A percentile compares a stretch with the other conserved stretches of the same genome.
These are phyloP conservation scores for Sporothrix euskadiensis DNA, from an alignment of 2,329 filamentous ascomycete species.

Conservation along the genomic window DNA sequence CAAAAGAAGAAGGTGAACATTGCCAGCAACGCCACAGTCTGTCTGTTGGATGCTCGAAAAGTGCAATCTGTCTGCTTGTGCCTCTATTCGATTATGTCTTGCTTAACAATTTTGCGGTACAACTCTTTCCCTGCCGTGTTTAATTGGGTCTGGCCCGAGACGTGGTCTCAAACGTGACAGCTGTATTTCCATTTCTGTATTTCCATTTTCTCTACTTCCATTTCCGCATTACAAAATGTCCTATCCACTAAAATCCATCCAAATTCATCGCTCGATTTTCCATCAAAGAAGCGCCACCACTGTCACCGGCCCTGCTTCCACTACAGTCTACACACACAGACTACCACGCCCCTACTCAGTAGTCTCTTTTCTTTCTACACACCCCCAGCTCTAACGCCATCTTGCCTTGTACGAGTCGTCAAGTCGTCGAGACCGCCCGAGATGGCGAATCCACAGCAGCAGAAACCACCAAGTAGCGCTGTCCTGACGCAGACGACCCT, in stretches of 20 bases:
- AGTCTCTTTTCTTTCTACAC: background rate
- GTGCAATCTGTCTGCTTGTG: background rate
- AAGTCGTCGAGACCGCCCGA: background rate
- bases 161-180: background rate
- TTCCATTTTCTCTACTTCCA: background rate
- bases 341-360: background rate
- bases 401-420: background rate
- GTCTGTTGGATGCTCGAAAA: too few relatives aligned
- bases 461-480: background rate
- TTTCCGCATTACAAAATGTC: background rate
- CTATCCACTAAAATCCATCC: background rate
- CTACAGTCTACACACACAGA: background rate
- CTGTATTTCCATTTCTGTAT: background rate
- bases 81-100: background rate
- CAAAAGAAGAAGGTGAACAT: background rate
- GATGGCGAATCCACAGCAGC: background rate
- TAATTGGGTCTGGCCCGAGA: background rate
- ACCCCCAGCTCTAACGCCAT: slow-evolving; percentile 19
- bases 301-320: background rate
- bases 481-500: slow-evolving; percentile 14
- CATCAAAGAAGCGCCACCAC: background rate
- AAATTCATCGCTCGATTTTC: background rate
- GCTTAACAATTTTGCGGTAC: background rate
- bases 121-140: background rate
- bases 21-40: background rate